Base-by-base conservation (phyloP, 2,329 filamentous ascomycete genomes). In the Didymella segeticola region DNA sequence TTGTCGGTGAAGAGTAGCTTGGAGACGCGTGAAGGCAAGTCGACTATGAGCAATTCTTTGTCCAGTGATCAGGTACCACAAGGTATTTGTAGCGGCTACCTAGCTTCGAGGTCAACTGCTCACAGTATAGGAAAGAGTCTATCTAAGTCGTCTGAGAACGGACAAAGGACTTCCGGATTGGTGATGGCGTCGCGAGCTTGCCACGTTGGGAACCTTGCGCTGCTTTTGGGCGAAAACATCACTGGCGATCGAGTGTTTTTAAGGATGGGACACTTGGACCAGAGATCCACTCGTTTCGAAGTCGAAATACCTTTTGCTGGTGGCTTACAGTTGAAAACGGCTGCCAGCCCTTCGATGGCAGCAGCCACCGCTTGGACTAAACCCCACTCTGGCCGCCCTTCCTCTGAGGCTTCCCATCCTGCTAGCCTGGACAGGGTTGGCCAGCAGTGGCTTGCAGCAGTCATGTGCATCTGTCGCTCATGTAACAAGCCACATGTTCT, bases 141-240 rank as follows among this genome's bases (percentile, higher is more conserved):
- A 67, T 58, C 54, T 64, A 56, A 56, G 59, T 61, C 60, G 67
- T 60, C 71, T 73, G 68, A 73, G 70, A 66, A 70, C 71, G 72
- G 72, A 75, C 72, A 75, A 75, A 74, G 72, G 70, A 63, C 60
- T 58, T 61, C 71, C 70, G 72, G 69, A 73, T 74, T 60, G 66
- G 71, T 73, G 58, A 62, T 66, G 62, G 64, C 57, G 63, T 68
- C 60, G 58, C 57, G 59, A 64, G 58, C 62, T 69, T 70, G 62
- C 70, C 67, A 67, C 68, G 61, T 67, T 56, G 49, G 64, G 64
- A 61, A 65, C 43, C 53, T 54, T 53, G 49, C 59, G 68, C 71
- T 73, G 71, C 61, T 75, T 75, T 72, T 69, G 68, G 67, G 61
- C 46, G 54, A 29, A 57, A 56, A 47, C 57, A 45, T 53, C 51